phyloP scores from a whole-genome alignment of 2,329 filamentous ascomycete genomes.

The Neopestalotiopsis clavispora region DNA sequence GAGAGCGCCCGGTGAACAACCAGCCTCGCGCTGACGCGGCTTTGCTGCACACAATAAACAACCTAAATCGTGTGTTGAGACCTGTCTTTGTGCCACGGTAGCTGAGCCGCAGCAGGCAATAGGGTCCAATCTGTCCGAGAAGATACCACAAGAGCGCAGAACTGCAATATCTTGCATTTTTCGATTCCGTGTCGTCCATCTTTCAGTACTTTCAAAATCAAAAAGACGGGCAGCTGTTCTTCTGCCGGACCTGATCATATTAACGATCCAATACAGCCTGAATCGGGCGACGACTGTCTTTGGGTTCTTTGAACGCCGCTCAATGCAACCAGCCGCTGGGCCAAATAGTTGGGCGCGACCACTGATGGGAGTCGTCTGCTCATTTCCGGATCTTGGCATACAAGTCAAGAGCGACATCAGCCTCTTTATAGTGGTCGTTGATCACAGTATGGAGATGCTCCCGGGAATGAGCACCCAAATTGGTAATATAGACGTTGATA shows the following conservation, averaged over 20 bases:
- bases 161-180: background rate
- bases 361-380: constrained; percentile 16
- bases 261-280: background rate
- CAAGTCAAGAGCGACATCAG: constrained; percentile 69
- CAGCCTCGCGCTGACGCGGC: constrained; percentile 14
- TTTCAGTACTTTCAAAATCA: background rate
- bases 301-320: background rate
- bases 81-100: background rate
- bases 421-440: constrained; percentile 75
- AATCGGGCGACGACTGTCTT: background rate
- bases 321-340: background rate
- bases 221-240: background rate
- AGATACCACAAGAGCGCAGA: background rate
- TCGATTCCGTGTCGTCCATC: background rate
- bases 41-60: background rate
- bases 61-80: background rate
- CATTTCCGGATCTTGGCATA: constrained; percentile 42
- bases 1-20: background rate
- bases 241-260: background rate
- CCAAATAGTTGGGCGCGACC: background rate
- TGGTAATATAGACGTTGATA: constrained; percentile 84
- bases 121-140: background rate
- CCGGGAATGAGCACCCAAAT: constrained; percentile 61
- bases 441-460: constrained; percentile 77
- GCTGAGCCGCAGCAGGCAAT: background rate